These are phyloP conservation scores for Tylopilus sp. DNA, from an alignment of 768 basidiomycete genomes.

Conservation along the genomic window DNA sequence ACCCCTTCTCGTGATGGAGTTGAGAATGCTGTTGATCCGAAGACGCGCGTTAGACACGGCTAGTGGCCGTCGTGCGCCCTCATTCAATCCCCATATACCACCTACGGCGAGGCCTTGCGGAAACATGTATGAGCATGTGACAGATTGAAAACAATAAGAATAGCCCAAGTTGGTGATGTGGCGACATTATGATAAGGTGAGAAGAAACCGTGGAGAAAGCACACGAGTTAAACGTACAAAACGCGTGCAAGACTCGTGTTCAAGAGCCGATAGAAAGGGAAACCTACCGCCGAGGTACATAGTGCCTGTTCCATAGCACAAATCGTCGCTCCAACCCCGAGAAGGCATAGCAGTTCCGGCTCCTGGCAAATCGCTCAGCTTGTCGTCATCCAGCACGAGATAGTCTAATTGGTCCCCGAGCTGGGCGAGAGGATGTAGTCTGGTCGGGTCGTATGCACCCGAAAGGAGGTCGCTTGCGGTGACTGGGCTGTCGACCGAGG, in stretches of 20 bases:
- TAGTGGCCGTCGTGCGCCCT: slow-evolving; percentile 85
- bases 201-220: slow-evolving; percentile 44
- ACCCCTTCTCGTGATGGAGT: slow-evolving; percentile 94
- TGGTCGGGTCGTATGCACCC: slow-evolving; percentile 86
- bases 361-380: slow-evolving; percentile 87
- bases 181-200: slow-evolving; percentile 67
- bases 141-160: slow-evolving; percentile 76
- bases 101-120: slow-evolving; percentile 88
- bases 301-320: slow-evolving; percentile 98
- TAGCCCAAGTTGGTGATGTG: slow-evolving; percentile 52
- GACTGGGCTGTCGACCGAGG: slow-evolving; percentile 53
- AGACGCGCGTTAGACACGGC: slow-evolving; percentile 82
- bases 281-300: slow-evolving; percentile 95
- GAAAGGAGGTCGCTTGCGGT: slow-evolving; percentile 86
- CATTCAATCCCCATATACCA: slow-evolving; percentile 93
- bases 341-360: slow-evolving; percentile 88
- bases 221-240: slow-evolving; percentile 48
- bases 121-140: slow-evolving; percentile 71
- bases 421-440: slow-evolving; percentile 90
- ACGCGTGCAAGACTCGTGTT: slow-evolving; percentile 43
- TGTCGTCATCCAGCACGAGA: slow-evolving; percentile 93
- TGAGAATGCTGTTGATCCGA: slow-evolving; percentile 95
- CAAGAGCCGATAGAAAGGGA: slow-evolving; percentile 55
- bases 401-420: slow-evolving; percentile 95
- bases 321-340: slow-evolving; percentile 97